These are phyloP conservation scores for Termitomyces sp. DNA, from an alignment of 768 basidiomycete species.

Conservation along the genomic window DNA sequence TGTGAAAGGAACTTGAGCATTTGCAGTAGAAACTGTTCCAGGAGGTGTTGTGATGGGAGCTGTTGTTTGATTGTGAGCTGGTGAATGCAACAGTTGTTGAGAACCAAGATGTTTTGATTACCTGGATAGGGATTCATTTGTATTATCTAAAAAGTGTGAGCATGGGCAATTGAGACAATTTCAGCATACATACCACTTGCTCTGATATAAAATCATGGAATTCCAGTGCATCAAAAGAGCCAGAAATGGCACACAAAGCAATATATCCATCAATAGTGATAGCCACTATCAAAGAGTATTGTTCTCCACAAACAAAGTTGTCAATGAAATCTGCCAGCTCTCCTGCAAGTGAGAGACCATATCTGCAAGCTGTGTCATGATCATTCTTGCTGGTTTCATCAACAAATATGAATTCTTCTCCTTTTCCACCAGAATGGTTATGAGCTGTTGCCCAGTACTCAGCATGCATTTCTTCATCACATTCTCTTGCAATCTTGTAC, in stretches of 20 bases:
- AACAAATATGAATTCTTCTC: not conserved
- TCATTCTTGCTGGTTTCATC: not conserved
- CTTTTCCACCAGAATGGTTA: not conserved
- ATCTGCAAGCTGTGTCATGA: not conserved
- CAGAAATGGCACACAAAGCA: no score
- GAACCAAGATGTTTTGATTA: not conserved
- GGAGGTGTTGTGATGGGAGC: no score
- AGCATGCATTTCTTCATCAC: not conserved
- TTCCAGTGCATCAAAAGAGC: no score
- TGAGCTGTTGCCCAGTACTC: not conserved
- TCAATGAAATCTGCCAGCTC: not conserved
- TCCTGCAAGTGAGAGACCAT: not conserved
- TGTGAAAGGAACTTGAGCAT: no score
- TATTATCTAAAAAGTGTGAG: not conserved
- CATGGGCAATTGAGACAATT: not conserved
- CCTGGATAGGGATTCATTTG: not conserved
- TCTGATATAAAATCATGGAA: no score
- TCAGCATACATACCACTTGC: no score
- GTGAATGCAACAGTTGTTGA: not conserved
- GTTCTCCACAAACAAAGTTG: not conserved
- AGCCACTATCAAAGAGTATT: no score
- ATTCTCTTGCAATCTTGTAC: not conserved
- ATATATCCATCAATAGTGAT: no score
- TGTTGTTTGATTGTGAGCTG: no score
- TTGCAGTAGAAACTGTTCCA: no score